phyloP scores from a whole-genome alignment of 768 basidiomycete genomes.

The Pholiota microspora region DNA sequence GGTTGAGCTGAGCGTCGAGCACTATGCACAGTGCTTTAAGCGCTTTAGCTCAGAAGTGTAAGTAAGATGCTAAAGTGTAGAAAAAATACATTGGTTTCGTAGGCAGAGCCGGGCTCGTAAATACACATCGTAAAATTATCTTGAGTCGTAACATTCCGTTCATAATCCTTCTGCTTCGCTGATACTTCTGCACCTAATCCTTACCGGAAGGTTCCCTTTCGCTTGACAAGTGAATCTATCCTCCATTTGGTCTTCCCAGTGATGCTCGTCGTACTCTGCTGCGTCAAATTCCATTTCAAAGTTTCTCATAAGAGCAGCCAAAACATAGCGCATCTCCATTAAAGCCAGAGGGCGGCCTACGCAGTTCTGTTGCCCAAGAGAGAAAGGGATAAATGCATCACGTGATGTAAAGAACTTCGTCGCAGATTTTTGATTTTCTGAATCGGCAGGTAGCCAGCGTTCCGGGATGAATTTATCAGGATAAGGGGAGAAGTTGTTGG shows the following conservation, averaged over 20 bases:
- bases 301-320: conserved; percentile 23
- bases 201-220: conserved; percentile 3
- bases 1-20: conserved; percentile 37
- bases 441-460: conserved; percentile 28
- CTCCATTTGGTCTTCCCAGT: conserved; percentile 24
- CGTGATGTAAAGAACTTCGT: conserved; percentile 17
- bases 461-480: conserved; percentile 37
- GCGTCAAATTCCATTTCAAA: conserved; percentile 29
- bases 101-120: not conserved
- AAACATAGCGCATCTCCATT: conserved; percentile 24
- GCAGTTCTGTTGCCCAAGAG: conserved; percentile 48
- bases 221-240: conserved; percentile 21
- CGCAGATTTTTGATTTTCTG: not conserved
- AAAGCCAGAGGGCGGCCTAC: conserved; percentile 37
- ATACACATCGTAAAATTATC: no score
- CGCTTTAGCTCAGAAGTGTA: no score
- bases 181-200: not conserved
- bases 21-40: not conserved
- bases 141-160: not conserved
- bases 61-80: no score
- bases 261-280: conserved; percentile 15
- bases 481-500: conserved; percentile 33
- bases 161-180: not conserved
- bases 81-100: not conserved
- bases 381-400: conserved; percentile 34